A percentile compares a stretch with the other conserved stretches of the same genome.
These are phyloP conservation scores for Fusarium citri DNA, from an alignment of 2,329 filamentous ascomycete species.

Conservation along the genomic window DNA sequence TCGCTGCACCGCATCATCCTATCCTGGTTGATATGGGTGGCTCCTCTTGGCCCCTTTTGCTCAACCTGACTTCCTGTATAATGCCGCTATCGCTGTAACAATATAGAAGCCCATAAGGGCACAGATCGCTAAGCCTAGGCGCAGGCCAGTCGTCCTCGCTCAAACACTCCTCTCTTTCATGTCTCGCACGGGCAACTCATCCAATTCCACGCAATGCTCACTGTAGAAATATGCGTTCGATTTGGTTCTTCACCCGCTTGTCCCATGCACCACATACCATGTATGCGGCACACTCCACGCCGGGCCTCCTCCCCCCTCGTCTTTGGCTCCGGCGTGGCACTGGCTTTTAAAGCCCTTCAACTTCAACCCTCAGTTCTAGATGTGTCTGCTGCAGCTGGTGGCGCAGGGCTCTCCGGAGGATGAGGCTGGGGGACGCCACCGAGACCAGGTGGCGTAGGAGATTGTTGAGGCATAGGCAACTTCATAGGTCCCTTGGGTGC, in stretches of 20 bases:
- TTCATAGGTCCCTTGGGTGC: constrained; percentile 66
- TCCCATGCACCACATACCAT: constrained; percentile 11
- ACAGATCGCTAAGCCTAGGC: constrained; percentile 28
- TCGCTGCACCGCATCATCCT: constrained; percentile 14
- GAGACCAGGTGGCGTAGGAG: constrained; percentile 52
- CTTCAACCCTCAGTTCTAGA: constrained; percentile 43
- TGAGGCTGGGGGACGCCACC: constrained; percentile 51
- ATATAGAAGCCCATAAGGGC: constrained; percentile 7
- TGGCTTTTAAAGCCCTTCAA: neutral
- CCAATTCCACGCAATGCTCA: constrained; percentile 35
- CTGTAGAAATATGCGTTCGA: constrained; percentile 33
- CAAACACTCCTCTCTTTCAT: constrained; percentile 18
- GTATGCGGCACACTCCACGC: constrained; percentile 18
- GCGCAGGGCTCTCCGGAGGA: constrained; percentile 50
- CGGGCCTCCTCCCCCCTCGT: constrained; percentile 1
- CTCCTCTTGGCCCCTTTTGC: constrained; percentile 10
- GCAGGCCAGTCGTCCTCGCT: constrained; percentile 25
- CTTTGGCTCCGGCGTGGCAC: constrained; percentile 6
- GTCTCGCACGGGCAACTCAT: constrained; percentile 22
- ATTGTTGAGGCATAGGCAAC: constrained; percentile 52
- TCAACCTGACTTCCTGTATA: constrained; percentile 11
- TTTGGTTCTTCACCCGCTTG: constrained; percentile 32
- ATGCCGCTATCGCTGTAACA: constrained; percentile 25
- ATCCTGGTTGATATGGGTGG: constrained; percentile 5
- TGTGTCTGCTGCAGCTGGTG: constrained; percentile 49